These are phyloP conservation scores for Pleurostoma richardsiae DNA, from an alignment of 2,329 filamentous ascomycete genomes.

Conservation along the genomic window DNA sequence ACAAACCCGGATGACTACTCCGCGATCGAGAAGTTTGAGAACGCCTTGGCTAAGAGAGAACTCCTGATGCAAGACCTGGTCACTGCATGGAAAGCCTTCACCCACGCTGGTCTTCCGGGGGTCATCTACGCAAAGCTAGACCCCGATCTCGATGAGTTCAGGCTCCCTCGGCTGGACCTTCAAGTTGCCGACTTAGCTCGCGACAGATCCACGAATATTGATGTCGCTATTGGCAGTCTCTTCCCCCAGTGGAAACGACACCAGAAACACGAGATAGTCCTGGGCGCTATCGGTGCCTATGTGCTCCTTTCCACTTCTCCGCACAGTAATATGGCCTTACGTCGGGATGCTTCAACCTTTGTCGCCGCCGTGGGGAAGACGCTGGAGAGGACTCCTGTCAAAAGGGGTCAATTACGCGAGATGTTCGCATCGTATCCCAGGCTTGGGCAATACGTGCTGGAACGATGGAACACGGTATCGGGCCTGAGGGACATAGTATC, in stretches of 20 bases:
- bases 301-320: constrained; percentile 27
- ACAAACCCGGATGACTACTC: constrained; percentile 16
- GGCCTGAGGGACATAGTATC: neutral
- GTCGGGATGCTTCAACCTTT: constrained; percentile 16
- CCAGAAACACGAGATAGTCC: constrained; percentile 18
- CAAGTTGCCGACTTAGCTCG: too few species aligned
- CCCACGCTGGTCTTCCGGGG: constrained; percentile 13
- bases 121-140: too few species aligned
- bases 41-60: constrained; percentile 20
- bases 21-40: constrained; percentile 19
- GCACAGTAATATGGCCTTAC: constrained; percentile 9
- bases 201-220: too few species aligned
- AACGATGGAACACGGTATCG: constrained; percentile 6
- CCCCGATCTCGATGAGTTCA: too few species aligned
- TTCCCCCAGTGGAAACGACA: constrained; percentile 24
- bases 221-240: constrained; percentile 22
- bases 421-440: constrained; percentile 13
- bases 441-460: constrained; percentile 13
- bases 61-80: constrained; percentile 31
- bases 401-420: constrained; percentile 7
- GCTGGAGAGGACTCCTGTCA: constrained; percentile 6
- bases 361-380: constrained; percentile 14
- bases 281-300: constrained; percentile 31
- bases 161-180: too few species aligned
- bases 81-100: constrained; percentile 33